A percentile compares a stretch with the other conserved stretches of the same genome.
Evolutionary conservation across 805 yeast genomes (phyloP).

Genomic region (Millerago galiae): DNA sequence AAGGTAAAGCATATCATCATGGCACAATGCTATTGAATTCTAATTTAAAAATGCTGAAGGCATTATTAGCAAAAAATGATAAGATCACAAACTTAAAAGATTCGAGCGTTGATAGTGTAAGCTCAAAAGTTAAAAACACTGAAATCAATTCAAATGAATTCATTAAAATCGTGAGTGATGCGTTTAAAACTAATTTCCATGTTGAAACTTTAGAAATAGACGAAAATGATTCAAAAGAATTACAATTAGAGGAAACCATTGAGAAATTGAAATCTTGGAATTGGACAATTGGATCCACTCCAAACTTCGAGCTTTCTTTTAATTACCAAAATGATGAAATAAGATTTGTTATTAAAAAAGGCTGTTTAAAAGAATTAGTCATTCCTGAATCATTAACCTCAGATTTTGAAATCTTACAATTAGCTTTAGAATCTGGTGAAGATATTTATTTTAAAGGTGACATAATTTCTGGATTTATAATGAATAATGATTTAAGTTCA

Average conservation of each 20-base stretch:
- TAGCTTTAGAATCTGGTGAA: constrained; percentile 24
- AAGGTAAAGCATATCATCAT: constrained; percentile 84
- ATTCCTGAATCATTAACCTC: constrained; percentile 12
- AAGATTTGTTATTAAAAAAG: constrained; percentile 41
- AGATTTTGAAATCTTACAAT: constrained; percentile 31
- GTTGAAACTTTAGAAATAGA: constrained; percentile 25
- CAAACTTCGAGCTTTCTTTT: constrained; percentile 52
- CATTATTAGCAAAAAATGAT: constrained; percentile 42
- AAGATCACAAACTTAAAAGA: constrained; percentile 27
- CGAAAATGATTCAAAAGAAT: constrained; percentile 4
- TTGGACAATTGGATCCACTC: constrained; percentile 77
- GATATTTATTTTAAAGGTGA: constrained; percentile 35
- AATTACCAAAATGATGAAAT: constrained; percentile 12
- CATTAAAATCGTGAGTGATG: constrained; percentile 27
- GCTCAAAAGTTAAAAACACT: constrained; percentile 71
- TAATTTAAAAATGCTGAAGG: constrained; percentile 49
- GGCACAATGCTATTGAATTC: constrained; percentile 88
- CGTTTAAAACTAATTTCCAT: constrained; percentile 20
- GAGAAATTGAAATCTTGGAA: constrained; percentile 48
- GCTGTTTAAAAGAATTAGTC: constrained; percentile 29
- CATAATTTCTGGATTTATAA: constrained; percentile 37
- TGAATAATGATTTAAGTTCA: constrained; percentile 36
- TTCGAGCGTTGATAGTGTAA: constrained; percentile 63
- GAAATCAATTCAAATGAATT: constrained; percentile 40
- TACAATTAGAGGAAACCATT: constrained; percentile 34